Evolutionary conservation across 1,139 yeast genomes (phyloP).

Genomic region (Fermentozyma sake): DNA sequence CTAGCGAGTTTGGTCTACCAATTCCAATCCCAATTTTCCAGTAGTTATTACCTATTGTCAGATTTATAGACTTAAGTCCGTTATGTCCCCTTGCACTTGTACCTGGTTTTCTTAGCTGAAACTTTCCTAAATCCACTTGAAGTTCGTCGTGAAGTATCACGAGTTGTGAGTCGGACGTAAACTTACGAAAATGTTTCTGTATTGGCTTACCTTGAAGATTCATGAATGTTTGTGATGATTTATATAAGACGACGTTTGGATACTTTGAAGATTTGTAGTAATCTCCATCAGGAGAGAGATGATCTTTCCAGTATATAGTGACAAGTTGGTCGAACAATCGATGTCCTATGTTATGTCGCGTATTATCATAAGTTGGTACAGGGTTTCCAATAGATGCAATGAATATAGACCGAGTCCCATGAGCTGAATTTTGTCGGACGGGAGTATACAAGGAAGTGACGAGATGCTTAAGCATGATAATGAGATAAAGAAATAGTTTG

Average conservation of each 20-base stretch:
- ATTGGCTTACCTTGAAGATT: constrained; percentile 61
- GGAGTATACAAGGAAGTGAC: constrained; percentile 5
- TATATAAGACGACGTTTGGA: constrained; percentile 31
- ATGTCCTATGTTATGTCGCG: constrained; percentile 82
- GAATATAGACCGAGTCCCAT: constrained; percentile 20
- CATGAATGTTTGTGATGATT: constrained; percentile 56
- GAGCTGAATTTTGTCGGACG: constrained; percentile 3
- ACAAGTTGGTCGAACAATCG: constrained; percentile 36
- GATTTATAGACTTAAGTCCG: constrained; percentile 60
- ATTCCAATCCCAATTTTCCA: constrained; percentile 67
- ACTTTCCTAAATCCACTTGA: constrained; percentile 57
- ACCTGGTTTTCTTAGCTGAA: constrained; percentile 52
- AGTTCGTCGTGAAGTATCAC: constrained; percentile 76
- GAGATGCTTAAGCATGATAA: constrained; percentile 5
- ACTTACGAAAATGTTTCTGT: constrained; percentile 41
- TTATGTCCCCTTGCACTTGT: constrained; percentile 75
- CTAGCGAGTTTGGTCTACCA: constrained; percentile 54
- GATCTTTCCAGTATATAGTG: constrained; percentile 19
- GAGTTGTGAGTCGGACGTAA: constrained; percentile 30
- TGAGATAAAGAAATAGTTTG: too few species aligned
- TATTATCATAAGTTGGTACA: constrained; percentile 51
- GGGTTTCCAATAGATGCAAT: constrained; percentile 79
- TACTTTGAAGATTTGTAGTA: constrained; percentile 17
- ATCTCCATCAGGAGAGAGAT: constrained; percentile 9
- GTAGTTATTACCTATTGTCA: constrained; percentile 39